Evolutionary conservation across 2,329 filamentous ascomycete genomes (phyloP).

Genomic region (Scedosporium aurantiacum): DNA sequence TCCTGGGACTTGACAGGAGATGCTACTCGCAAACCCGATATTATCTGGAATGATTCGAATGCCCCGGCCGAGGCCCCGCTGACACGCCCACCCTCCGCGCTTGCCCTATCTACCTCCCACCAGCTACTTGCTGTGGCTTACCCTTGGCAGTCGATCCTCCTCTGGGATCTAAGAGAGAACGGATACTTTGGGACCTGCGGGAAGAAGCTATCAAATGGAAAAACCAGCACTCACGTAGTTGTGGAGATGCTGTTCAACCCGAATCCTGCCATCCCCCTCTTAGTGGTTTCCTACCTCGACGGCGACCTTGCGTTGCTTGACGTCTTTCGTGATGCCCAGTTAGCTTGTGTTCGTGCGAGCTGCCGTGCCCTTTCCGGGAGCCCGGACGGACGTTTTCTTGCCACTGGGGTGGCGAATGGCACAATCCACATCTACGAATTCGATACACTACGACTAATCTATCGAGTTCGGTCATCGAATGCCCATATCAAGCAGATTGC

Average conservation of each 20-base stretch:
- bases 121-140: conserved; percentile 23
- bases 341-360: conserved; percentile 16
- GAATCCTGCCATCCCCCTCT: conserved; percentile 12
- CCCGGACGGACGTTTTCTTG: conserved; percentile 19
- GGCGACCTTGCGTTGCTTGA: background rate
- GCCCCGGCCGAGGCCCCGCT: conserved; percentile 7
- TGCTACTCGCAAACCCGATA: conserved; percentile 7
- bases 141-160: conserved; percentile 17
- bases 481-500: conserved; percentile 8
- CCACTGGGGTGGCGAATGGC: conserved; percentile 11
- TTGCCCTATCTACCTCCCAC: conserved; percentile 18
- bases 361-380: conserved; percentile 20
- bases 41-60: conserved; percentile 14
- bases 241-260: conserved; percentile 22
- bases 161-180: conserved; percentile 24
- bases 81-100: conserved; percentile 12
- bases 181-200: conserved; percentile 21
- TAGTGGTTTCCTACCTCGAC: background rate
- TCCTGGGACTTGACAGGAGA: conserved; percentile 17
- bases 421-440: background rate
- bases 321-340: conserved; percentile 6
- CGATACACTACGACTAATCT: background rate
- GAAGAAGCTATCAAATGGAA: conserved; percentile 18
- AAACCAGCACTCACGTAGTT: conserved; percentile 19
- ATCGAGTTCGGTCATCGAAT: background rate